Evolutionary conservation across 2,329 filamentous ascomycete species (phyloP).

Genomic region (Rutstroemia sp.): DNA sequence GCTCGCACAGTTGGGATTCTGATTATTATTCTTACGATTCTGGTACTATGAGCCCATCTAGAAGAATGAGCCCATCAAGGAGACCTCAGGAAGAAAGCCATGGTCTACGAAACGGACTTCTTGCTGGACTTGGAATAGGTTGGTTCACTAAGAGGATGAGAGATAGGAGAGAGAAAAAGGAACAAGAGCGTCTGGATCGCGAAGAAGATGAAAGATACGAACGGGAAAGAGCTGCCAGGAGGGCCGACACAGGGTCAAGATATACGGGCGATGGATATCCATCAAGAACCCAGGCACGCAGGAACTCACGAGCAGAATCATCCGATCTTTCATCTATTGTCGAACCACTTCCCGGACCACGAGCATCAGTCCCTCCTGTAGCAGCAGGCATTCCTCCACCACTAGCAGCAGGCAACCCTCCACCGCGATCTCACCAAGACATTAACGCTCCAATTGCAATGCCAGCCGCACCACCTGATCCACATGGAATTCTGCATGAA

Average conservation of each 20-base stretch:
- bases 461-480: slow-evolving; percentile 48
- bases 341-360: slow-evolving; percentile 29
- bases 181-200: slow-evolving; percentile 35
- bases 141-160: slow-evolving; percentile 61
- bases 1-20: slow-evolving; percentile 43
- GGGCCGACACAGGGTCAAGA: slow-evolving; percentile 44
- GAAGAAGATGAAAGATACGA: slow-evolving; percentile 35
- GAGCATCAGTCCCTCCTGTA: slow-evolving; percentile 29
- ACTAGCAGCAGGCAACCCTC: background rate
- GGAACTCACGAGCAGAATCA: slow-evolving; percentile 20
- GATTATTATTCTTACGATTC: slow-evolving; percentile 44
- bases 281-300: slow-evolving; percentile 35
- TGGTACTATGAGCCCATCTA: slow-evolving; percentile 52
- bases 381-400: slow-evolving; percentile 19
- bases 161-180: slow-evolving; percentile 41
- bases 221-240: slow-evolving; percentile 53
- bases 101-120: slow-evolving; percentile 36
- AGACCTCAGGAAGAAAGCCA: slow-evolving; percentile 19
- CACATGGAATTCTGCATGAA: slow-evolving; percentile 37
- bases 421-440: slow-evolving; percentile 33
- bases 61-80: slow-evolving; percentile 36
- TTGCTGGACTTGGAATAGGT: slow-evolving; percentile 58
- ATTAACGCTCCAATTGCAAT: slow-evolving; percentile 36
- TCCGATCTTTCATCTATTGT: slow-evolving; percentile 28
- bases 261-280: slow-evolving; percentile 63